Evolutionary conservation across 2,329 filamentous ascomycete species (phyloP).

Genomic region (Tolypocladium tropicale): DNA sequence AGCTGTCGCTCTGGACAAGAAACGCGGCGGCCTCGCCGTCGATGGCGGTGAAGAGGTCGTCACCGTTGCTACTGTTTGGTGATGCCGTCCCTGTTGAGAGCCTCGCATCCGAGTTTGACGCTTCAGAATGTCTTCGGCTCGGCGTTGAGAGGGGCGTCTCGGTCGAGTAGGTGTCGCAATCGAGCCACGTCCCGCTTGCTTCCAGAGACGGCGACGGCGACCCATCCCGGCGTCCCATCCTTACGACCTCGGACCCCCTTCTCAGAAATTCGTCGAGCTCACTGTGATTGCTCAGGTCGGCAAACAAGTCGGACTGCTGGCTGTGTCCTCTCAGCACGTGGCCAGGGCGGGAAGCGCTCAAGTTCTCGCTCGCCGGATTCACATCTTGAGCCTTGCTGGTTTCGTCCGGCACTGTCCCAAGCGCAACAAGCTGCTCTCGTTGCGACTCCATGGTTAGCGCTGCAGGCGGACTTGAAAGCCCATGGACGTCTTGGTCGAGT

Average conservation of each 20-base stretch:
- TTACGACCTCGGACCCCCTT: not conserved
- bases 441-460: not conserved
- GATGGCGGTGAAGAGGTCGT: constrained; percentile 5
- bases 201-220: not conserved
- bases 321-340: not conserved
- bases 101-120: not conserved
- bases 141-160: not conserved
- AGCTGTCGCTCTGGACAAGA: constrained; percentile 1
- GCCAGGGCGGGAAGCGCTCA: not conserved
- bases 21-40: constrained; percentile 5
- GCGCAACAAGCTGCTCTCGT: not conserved
- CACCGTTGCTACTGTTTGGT: constrained; percentile 3
- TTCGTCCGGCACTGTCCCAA: not conserved
- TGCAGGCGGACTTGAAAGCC: not conserved
- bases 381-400: not conserved
- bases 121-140: not conserved
- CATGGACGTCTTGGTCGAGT: not conserved
- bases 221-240: not conserved
- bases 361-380: not conserved
- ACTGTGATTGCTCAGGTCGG: constrained; percentile 6
- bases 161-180: not conserved
- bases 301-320: constrained; percentile 6
- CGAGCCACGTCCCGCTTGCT: not conserved
- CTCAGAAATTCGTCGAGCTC: constrained; percentile 7
- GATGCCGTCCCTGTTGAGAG: not conserved